These are phyloP conservation scores for Kuraishia borneana DNA, from an alignment of 805 yeast genomes.

Conservation along the genomic window DNA sequence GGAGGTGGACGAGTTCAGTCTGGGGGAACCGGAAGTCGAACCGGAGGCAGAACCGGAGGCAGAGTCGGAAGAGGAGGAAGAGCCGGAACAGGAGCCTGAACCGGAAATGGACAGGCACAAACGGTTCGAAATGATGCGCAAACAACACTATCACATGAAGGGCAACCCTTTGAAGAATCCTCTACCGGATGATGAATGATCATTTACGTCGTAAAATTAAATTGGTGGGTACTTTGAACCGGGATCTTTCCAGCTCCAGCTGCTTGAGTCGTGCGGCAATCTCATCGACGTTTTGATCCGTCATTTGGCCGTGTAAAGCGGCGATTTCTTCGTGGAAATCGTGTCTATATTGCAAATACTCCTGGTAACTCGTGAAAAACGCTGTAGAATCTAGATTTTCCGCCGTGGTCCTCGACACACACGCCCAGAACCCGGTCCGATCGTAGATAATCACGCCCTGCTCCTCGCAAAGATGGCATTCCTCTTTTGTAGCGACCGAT, in stretches of 20 bases:
- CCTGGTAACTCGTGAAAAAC: constrained; percentile 13
- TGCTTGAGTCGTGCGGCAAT: constrained; percentile 9
- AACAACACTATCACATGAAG: constrained; percentile 62
- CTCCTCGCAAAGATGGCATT: constrained; percentile 16
- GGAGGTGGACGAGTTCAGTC: constrained; percentile 35
- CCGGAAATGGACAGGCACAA: constrained; percentile 48
- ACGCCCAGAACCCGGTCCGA: constrained; percentile 19
- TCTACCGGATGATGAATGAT: constrained; percentile 17
- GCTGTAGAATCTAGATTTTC: constrained; percentile 3
- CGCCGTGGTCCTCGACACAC: constrained; percentile 7
- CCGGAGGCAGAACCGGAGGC: background rate
- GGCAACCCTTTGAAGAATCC: constrained; percentile 36
- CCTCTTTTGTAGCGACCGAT: constrained; percentile 18
- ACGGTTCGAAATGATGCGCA: constrained; percentile 68
- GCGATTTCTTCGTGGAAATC: constrained; percentile 5
- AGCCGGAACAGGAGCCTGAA: constrained; percentile 25
- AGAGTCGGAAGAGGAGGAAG: constrained; percentile 18
- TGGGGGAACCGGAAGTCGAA: constrained; percentile 43
- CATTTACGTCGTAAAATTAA: background rate
- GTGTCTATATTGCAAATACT: constrained; percentile 14
- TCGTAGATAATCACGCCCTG: constrained; percentile 17
- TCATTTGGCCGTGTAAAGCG: constrained; percentile 8
- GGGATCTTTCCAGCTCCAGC: constrained; percentile 5
- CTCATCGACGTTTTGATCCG: constrained; percentile 7
- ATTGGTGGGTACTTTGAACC: background rate